Evolutionary conservation across 192 early-diverging fungal genomes (phyloP).

Genomic region (Lunasporangiospora selenospora): DNA sequence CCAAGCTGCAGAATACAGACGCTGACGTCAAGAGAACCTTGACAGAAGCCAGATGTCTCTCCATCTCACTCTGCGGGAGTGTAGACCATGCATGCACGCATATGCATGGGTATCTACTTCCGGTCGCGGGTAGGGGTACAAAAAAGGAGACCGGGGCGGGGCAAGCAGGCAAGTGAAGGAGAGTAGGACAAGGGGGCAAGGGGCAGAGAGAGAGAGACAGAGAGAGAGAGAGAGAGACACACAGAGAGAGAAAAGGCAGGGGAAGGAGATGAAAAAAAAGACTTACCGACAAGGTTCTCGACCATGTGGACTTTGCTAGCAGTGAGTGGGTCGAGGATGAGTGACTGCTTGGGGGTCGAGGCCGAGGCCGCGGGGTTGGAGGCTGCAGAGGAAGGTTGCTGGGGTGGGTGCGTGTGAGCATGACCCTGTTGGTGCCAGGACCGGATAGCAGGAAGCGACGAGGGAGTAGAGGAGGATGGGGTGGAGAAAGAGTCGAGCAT

Average conservation of each 20-base stretch:
- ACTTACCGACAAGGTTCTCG: conserved; percentile 47
- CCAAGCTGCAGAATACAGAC: too few species aligned
- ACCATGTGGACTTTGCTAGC: conserved; percentile 36
- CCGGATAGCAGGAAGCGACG: conserved; percentile 18
- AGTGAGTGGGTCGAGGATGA: conserved; percentile 33
- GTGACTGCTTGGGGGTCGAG: conserved; percentile 31
- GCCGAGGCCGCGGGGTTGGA: too few species aligned
- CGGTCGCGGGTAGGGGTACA: too few species aligned
- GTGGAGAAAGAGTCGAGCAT: conserved; percentile 36
- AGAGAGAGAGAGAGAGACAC: background rate
- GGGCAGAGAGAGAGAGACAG: background rate
- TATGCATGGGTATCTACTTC: too few species aligned
- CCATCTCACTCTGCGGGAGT: too few species aligned
- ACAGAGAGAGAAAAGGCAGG: background rate
- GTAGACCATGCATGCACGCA: too few species aligned
- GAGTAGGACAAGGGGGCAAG: background rate
- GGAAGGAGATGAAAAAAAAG: background rate
- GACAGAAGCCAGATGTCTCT: too few species aligned
- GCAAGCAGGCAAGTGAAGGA: too few species aligned
- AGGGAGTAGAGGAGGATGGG: conserved; percentile 40
- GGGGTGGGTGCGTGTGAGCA: conserved; percentile 3
- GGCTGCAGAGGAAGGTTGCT: background rate
- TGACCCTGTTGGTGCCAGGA: conserved; percentile 20
- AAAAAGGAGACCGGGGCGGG: too few species aligned
- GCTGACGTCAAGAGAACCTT: too few species aligned